Base-by-base conservation (phyloP, 768 basidiomycete species). In the Sarcodon aspratus region DNA sequence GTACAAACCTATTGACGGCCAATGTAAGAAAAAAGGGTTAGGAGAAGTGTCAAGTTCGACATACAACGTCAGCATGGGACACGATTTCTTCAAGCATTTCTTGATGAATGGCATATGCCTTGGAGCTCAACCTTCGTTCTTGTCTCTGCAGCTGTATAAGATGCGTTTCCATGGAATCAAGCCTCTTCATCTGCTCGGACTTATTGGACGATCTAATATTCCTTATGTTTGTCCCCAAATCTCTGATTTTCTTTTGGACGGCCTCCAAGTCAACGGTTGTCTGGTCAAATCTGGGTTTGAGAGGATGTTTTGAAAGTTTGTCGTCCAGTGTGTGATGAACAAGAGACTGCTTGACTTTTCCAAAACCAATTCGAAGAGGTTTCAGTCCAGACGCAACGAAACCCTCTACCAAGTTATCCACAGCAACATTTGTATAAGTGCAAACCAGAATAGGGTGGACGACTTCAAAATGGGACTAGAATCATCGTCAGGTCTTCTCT, bases 341-440 rank as follows among this genome's bases (percentile, higher is more conserved):
- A 12, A 90, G 69, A 10, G 78, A 74, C 1, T 72, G 61, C 18
- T 74, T 74, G 44, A 89, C 76, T 44, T 75, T 75, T 18, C 76
- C 78, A 9, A 69, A 71, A 3, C 88, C 90, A 17, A 92, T 72
- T 2, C 94, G 85, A 1, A 95, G 65, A 1, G 92, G 82, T 52
- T 79, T 80, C 43, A 94, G 62, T 3, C 79, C 77, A 1, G 73
- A 69, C 7, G 66, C 63, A 8, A 70, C 71, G 21, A 93, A 70
- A 0, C 86, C 86, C 58, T 85, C 81, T 35, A 93, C 79, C 8
- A 96, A 78, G 55, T 94, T 89, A 60, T 96, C 92, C 15, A 94
- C 90, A 0, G 94, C 92, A 15, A 80, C 87, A 55, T 96, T 94
- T 36, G 94, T 96, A 60, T 88, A 95, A 0, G 93, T 93, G 62